Conservation (phyloP, 148 eudicot species). For the Spergularia marina region DNA sequence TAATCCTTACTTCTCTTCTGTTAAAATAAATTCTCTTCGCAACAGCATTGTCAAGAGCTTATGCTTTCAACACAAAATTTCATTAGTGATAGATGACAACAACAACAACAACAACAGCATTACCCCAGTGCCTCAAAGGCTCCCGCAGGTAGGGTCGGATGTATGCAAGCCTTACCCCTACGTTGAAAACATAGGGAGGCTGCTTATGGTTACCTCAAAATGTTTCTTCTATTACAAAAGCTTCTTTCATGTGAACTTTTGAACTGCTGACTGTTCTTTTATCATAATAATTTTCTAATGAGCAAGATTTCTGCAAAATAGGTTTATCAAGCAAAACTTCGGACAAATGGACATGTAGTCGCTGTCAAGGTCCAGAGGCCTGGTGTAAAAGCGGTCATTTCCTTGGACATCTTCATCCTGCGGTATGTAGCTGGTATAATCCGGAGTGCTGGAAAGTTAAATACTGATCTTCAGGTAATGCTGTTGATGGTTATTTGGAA, state of each 20-base stretch:
- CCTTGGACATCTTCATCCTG: constrained; percentile 83
- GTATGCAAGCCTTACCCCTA: too few relatives aligned
- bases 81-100: background rate
- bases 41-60: background rate
- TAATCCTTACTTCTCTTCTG: background rate
- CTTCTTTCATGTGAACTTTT: background rate
- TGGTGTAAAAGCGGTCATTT: constrained; percentile 92
- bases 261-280: background rate
- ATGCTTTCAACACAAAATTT: background rate
- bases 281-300: background rate
- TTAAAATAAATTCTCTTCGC: background rate
- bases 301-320: constrained; percentile 4
- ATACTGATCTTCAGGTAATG: constrained; percentile 91
- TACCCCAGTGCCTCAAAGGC: too few relatives aligned
- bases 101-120: too few relatives aligned
- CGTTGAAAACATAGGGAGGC: too few relatives aligned
- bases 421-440: constrained; percentile 72
- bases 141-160: too few relatives aligned
- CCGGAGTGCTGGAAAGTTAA: constrained; percentile 72
- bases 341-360: constrained; percentile 60
- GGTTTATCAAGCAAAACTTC: constrained; percentile 89
- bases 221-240: background rate
- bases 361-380: constrained; percentile 98
- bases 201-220: background rate
- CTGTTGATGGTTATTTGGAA: constrained; percentile 5